These are phyloP conservation scores for Fermentozyma sake DNA, from an alignment of 1,139 yeast species.

Conservation along the genomic window DNA sequence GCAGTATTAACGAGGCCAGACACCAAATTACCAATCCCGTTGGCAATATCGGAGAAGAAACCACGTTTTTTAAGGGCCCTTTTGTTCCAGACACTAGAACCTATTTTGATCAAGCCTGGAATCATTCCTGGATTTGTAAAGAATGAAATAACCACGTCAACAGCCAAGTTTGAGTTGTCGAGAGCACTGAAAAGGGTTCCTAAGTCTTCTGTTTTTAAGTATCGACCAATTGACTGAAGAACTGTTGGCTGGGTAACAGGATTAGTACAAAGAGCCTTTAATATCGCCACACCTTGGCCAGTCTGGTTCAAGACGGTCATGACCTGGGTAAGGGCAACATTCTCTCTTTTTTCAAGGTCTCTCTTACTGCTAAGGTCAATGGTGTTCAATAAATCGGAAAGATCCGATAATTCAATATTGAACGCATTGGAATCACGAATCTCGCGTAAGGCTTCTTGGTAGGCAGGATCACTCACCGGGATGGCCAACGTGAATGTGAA, in stretches of 20 bases:
- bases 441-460: too few species aligned
- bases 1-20: too few species aligned
- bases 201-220: conserved; percentile 19
- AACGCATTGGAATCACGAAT: too few species aligned
- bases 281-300: conserved; percentile 22
- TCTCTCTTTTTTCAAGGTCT: conserved; percentile 25
- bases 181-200: conserved; percentile 18
- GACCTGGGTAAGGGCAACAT: conserved; percentile 21
- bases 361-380: too few species aligned
- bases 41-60: conserved; percentile 10
- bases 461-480: too few species aligned
- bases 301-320: conserved; percentile 23
- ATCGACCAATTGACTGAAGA: conserved; percentile 18
- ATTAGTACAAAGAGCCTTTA: conserved; percentile 19
- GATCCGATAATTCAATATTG: too few species aligned
- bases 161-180: conserved; percentile 24
- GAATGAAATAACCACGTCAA: conserved; percentile 23
- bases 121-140: conserved; percentile 18
- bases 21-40: conserved; percentile 5
- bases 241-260: conserved; percentile 19
- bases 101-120: conserved; percentile 18
- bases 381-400: too few species aligned
- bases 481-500: too few species aligned
- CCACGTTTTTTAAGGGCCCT: conserved; percentile 11
- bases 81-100: conserved; percentile 12